These are phyloP conservation scores for Cercospora zeae-maydis DNA, from an alignment of 2,329 filamentous ascomycete genomes.

Conservation along the genomic window DNA sequence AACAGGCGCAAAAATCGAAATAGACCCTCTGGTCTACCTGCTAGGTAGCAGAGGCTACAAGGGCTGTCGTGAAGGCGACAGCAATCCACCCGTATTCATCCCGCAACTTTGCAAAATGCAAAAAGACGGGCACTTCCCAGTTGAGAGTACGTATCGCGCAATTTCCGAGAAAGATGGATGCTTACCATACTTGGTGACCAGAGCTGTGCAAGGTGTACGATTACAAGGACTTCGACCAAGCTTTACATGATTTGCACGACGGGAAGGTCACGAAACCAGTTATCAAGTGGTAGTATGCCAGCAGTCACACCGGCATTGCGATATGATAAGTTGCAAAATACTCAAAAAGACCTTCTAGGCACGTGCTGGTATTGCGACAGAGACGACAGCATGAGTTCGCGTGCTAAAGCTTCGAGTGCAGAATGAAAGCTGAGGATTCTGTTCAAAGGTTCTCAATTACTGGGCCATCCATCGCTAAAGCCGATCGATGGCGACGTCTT, in stretches of 20 bases:
- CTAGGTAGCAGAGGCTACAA: constrained; percentile 17
- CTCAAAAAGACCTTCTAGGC: not conserved
- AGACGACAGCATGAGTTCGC: not conserved
- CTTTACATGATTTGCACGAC: constrained; percentile 21
- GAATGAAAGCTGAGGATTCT: not conserved
- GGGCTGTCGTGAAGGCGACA: constrained; percentile 21
- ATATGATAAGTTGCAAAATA: not conserved
- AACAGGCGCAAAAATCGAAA: constrained; percentile 18
- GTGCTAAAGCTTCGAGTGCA: not conserved
- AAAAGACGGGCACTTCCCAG: constrained; percentile 20
- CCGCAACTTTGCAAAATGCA: constrained; percentile 21
- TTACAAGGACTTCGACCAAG: constrained; percentile 21
- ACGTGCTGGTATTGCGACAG: not conserved
- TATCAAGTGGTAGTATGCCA: constrained; percentile 15
- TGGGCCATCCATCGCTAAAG: constrained; percentile 11
- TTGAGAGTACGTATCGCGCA: constrained; percentile 16
- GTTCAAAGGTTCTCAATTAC: not conserved
- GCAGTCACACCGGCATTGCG: not conserved
- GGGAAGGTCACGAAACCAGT: constrained; percentile 23
- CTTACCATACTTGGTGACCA: not conserved
- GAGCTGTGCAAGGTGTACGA: constrained; percentile 23
- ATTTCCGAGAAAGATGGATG: not conserved
- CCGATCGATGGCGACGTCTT: constrained; percentile 4
- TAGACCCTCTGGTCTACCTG: constrained; percentile 18
- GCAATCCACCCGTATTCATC: constrained; percentile 18